Conservation (phyloP, 371 early-diverging fungal genomes). For the Nosema muscidifuracis region DNA sequence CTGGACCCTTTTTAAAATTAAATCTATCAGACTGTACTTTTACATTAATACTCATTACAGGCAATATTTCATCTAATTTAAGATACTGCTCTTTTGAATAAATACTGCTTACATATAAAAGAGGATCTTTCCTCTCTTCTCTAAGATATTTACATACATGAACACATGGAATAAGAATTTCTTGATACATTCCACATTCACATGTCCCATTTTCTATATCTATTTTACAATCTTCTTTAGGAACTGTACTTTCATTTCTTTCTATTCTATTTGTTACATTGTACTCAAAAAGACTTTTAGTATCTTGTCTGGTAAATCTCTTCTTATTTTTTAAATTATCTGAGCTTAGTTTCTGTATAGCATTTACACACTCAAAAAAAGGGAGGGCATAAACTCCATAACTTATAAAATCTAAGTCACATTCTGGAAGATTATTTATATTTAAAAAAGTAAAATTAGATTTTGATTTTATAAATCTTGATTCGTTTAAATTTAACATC, state of each 20-base stretch:
- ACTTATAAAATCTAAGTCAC: slow-evolving; percentile 49
- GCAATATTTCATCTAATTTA: slow-evolving; percentile 22
- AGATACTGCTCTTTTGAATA: slow-evolving; percentile 28
- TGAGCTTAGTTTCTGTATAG: slow-evolving; percentile 45
- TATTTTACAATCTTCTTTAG: slow-evolving; percentile 41
- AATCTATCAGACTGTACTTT: slow-evolving; percentile 35
- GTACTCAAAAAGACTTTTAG: slow-evolving; percentile 43
- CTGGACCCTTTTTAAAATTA: slow-evolving; percentile 38
- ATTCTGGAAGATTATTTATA: slow-evolving; percentile 42
- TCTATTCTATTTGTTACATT: slow-evolving; percentile 46
- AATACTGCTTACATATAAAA: slow-evolving; percentile 20
- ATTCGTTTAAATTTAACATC: slow-evolving; percentile 5
- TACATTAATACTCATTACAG: slow-evolving; percentile 30
- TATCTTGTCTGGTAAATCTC: not conserved
- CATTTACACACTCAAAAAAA: slow-evolving; percentile 53
- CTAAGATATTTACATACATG: slow-evolving; percentile 55
- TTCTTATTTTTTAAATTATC: slow-evolving; percentile 38
- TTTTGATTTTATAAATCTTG: slow-evolving; percentile 6
- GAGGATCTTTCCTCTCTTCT: slow-evolving; percentile 27
- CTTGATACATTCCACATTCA: slow-evolving; percentile 61
- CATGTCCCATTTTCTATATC: slow-evolving; percentile 52
- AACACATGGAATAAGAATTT: slow-evolving; percentile 58
- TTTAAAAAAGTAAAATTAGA: slow-evolving; percentile 16
- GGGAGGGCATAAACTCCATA: slow-evolving; percentile 25
- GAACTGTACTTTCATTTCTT: slow-evolving; percentile 31